Evolutionary conservation across 805 yeast species (phyloP).

Genomic region (Zygoascus tannicola): DNA sequence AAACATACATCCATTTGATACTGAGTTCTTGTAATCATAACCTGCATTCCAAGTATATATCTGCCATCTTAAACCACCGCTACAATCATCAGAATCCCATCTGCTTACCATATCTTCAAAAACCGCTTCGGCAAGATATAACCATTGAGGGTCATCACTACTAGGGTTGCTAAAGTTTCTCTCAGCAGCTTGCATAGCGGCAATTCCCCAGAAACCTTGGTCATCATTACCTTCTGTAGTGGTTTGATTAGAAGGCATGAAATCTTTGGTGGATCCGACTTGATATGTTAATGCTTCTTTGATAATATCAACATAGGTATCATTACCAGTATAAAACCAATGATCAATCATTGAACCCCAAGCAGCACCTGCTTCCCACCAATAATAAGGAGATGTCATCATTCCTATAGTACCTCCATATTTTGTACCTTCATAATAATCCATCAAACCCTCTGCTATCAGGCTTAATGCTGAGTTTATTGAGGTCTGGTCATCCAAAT

Average conservation of each 20-base stretch:
- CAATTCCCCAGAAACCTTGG: slow-evolving; percentile 95
- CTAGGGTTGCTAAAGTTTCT: slow-evolving; percentile 70
- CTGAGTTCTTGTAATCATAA: slow-evolving; percentile 84
- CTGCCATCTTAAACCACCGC: slow-evolving; percentile 95
- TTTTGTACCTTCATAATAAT: slow-evolving; percentile 54
- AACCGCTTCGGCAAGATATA: slow-evolving; percentile 75
- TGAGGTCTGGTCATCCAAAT: slow-evolving; percentile 31
- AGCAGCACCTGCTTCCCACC: slow-evolving; percentile 99
- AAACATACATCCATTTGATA: slow-evolving; percentile 84
- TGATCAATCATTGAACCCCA: slow-evolving; percentile 83
- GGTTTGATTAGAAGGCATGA: slow-evolving; percentile 79
- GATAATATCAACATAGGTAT: slow-evolving; percentile 51
- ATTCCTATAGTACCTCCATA: slow-evolving; percentile 77
- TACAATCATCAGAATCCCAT: slow-evolving; percentile 71
- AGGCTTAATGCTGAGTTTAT: slow-evolving; percentile 44
- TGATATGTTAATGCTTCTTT: slow-evolving; percentile 62
- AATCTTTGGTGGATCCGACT: slow-evolving; percentile 64
- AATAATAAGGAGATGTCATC: slow-evolving; percentile 85
- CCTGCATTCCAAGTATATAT: slow-evolving; percentile 92
- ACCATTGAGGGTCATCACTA: slow-evolving; percentile 60
- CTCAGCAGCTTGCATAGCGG: slow-evolving; percentile 89
- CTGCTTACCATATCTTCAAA: slow-evolving; percentile 83
- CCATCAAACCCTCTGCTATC: slow-evolving; percentile 52
- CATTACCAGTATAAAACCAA: slow-evolving; percentile 60
- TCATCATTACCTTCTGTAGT: slow-evolving; percentile 96